Evolutionary conservation across 768 basidiomycete genomes (phyloP), one percentile per base, ranked within the genome.

Genomic region (Trametes punicea): DNA sequence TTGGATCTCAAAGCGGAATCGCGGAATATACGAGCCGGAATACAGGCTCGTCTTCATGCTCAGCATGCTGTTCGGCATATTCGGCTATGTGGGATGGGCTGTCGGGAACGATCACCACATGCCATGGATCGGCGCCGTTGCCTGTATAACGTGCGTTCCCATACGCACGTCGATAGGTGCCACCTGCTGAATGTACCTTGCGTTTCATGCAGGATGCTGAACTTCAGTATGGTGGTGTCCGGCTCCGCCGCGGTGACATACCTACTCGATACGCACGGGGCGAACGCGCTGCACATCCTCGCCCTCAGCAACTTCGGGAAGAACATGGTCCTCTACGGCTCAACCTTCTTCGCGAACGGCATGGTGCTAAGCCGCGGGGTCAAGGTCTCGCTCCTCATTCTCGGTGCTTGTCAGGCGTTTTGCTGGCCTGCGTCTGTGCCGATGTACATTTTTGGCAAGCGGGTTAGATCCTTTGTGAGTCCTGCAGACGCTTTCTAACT

Each of bases 1-100:
- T 9, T 75, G 74, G 74, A 62, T 77, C 29, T 71, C 77, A 1
- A 74, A 68, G 51, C 70, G 73, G 8, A 78, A 78, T 46, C 70
- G 70, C 42, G 77, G 78, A 1, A 66, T 77, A 7, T 79, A 77
- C 60, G 78, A 77, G 58, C 76, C 77, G 1, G 77, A 79, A 60
- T 77, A 74, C 62, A 68, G 75, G 20, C 73, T 78, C 10, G 56
- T 74, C 36, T 75, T 78, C 64, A 67, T 76, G 56, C 41, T 70
- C 8, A 66, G 70, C 11, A 77, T 77, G 75, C 65, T 77, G 11
- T 69, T 76, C 55, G 74, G 75, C 13, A 68, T 77, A 3, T 74
- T 76, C 56, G 77, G 75, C n/a, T 79, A 75, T 62, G 70, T 71
- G 20, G 74, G 76, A 44, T 77, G 76, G 76, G 75, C 73, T 56